Conservation (phyloP, 768 basidiomycete species). For the Boletus patriciae region DNA sequence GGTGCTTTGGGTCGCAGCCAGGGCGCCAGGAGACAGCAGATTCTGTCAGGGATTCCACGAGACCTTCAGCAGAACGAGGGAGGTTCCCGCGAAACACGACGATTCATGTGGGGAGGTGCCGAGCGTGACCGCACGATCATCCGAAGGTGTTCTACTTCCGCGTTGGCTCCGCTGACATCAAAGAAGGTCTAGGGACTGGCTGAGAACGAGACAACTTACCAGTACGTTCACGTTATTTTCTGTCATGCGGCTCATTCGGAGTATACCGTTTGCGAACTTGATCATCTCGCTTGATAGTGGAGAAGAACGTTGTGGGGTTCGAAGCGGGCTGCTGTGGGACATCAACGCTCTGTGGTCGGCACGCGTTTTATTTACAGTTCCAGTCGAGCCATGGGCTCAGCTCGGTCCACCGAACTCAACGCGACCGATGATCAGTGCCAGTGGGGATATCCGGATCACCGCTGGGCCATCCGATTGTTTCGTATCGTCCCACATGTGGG, state of each 20-base stretch:
- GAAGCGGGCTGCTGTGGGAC: conserved; percentile 17
- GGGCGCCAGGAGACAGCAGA: neutral
- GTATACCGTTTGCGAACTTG: conserved; percentile 7
- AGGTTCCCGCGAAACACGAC: conserved; percentile 18
- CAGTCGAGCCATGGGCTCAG: conserved; percentile 3
- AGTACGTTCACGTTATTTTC: neutral
- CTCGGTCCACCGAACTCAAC: neutral
- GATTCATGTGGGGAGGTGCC: neutral
- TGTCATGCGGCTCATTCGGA: conserved; percentile 3
- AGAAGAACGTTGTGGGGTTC: conserved; percentile 29
- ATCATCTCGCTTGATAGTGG: conserved; percentile 18
- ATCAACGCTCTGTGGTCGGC: neutral
- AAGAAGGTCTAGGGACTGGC: neutral
- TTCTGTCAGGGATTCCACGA: neutral
- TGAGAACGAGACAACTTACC: neutral
- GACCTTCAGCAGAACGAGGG: neutral
- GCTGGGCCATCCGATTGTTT: neutral
- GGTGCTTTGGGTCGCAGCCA: neutral
- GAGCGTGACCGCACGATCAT: conserved; percentile 6
- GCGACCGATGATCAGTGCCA: neutral
- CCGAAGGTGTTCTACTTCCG: neutral
- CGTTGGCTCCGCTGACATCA: neutral
- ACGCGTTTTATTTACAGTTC: conserved; percentile 4
- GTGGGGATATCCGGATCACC: conserved; percentile 4
- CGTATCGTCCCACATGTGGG: neutral